phyloP scores from a whole-genome alignment of 1,139 yeast genomes.

The Sugiyamaella castrensis region DNA sequence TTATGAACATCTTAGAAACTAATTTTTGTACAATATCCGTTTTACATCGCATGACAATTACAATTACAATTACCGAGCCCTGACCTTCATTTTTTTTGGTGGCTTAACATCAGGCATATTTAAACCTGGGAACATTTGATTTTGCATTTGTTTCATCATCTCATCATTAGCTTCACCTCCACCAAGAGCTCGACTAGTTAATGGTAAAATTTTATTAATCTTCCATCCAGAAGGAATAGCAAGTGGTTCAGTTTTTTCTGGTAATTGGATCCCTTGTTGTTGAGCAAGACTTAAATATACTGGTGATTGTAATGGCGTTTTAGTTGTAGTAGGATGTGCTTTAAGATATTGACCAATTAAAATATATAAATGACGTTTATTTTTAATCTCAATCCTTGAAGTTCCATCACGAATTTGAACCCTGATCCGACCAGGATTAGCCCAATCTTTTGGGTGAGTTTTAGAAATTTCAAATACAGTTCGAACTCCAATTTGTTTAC shows the following conservation, averaged over 20 bases:
- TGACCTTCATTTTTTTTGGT: conserved; percentile 29
- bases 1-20: too few relatives aligned
- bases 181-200: conserved; percentile 72
- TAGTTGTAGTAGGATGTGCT: conserved; percentile 66
- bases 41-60: neutral
- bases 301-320: conserved; percentile 59
- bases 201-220: conserved; percentile 83
- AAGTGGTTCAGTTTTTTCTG: conserved; percentile 57
- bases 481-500: conserved; percentile 47
- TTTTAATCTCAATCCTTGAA: conserved; percentile 38
- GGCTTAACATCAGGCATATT: conserved; percentile 27
- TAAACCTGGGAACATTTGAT: conserved; percentile 34
- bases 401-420: conserved; percentile 41
- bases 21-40: too few relatives aligned
- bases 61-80: conserved; percentile 4
- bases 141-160: conserved; percentile 44
- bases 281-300: conserved; percentile 44
- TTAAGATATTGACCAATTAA: conserved; percentile 61
- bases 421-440: conserved; percentile 92
- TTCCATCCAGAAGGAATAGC: conserved; percentile 81
- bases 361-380: conserved; percentile 65
- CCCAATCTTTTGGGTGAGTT: conserved; percentile 94
- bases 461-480: conserved; percentile 58
- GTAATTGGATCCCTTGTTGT: conserved; percentile 46
- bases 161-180: conserved; percentile 84